Conservation (phyloP, 1,284 basidiomycete genomes). For the Exsudoporus floridanus region DNA sequence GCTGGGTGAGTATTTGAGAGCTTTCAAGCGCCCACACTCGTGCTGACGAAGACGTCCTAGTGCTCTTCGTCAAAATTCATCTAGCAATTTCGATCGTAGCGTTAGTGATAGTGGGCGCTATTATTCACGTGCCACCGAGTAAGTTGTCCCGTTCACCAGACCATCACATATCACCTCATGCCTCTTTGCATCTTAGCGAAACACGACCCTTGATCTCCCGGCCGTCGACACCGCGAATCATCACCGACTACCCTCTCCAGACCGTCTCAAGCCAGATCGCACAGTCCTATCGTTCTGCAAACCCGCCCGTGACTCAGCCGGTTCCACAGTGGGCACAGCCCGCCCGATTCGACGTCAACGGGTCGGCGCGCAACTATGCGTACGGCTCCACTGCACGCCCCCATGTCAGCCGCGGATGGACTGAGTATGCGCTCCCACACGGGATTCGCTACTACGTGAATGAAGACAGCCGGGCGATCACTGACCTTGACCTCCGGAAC, state of each 20-base stretch:
- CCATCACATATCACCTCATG: slow-evolving; percentile 1
- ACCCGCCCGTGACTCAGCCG: slow-evolving; percentile 28
- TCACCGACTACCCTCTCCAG: slow-evolving; percentile 24
- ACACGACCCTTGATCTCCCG: slow-evolving; percentile 39
- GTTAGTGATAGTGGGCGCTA: slow-evolving; percentile 18
- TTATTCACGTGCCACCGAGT: slow-evolving; percentile 20
- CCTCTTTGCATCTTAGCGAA: slow-evolving; percentile 31
- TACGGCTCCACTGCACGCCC: slow-evolving; percentile 29
- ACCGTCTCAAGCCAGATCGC: slow-evolving; percentile 24
- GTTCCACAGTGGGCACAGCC: slow-evolving; percentile 32
- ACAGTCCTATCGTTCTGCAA: slow-evolving; percentile 22
- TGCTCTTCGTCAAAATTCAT: slow-evolving; percentile 22
- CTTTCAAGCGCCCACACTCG: neutral
- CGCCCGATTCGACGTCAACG: slow-evolving; percentile 29
- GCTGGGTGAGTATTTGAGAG: slow-evolving; percentile 27
- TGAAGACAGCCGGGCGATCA: slow-evolving; percentile 53
- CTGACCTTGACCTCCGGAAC: slow-evolving; percentile 62
- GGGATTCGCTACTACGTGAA: slow-evolving; percentile 66
- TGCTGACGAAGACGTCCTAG: slow-evolving; percentile 12
- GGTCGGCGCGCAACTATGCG: slow-evolving; percentile 30
- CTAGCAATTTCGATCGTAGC: slow-evolving; percentile 28
- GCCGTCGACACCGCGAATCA: slow-evolving; percentile 31
- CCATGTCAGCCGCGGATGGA: slow-evolving; percentile 50
- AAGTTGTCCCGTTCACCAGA: slow-evolving; percentile 1
- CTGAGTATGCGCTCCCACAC: slow-evolving; percentile 67